These are phyloP conservation scores for Straminergon stramineum DNA, from an alignment of 225 moss, liverwort and hornwort genomes.

Conservation along the genomic window DNA sequence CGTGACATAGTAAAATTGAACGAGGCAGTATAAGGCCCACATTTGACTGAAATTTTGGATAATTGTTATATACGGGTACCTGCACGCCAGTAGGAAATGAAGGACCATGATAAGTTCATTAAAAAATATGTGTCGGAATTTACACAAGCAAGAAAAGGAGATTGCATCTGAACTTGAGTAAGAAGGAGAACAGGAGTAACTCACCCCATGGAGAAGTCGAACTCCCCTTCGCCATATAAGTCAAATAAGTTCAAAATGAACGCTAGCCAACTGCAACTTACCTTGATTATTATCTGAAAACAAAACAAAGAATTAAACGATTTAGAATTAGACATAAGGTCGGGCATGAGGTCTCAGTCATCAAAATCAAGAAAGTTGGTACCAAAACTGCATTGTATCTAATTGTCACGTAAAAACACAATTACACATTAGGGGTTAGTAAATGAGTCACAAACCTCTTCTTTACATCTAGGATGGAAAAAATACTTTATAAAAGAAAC, in stretches of 20 bases:
- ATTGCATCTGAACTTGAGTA: background rate
- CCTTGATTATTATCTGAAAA: conserved; percentile 84
- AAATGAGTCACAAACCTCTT: background rate
- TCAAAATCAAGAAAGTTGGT: background rate
- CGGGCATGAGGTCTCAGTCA: background rate
- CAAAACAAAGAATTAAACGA: background rate
- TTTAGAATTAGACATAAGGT: background rate
- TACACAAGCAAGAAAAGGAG: background rate
- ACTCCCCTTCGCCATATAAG: conserved; percentile 73
- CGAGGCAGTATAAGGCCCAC: conserved; percentile 94
- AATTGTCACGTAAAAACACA: background rate
- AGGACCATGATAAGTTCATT: background rate
- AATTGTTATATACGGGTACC: conserved; percentile 85
- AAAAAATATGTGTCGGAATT: background rate
- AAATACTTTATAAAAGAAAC: background rate
- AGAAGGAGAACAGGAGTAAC: background rate
- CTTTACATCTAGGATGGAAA: background rate
- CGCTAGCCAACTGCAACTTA: conserved; percentile 52
- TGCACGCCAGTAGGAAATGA: conserved; percentile 14
- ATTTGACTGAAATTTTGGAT: conserved; percentile 97
- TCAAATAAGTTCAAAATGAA: conserved; percentile 54
- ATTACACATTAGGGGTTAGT: background rate
- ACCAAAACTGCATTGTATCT: background rate
- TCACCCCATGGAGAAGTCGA: conserved; percentile 62
- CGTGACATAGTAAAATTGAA: conserved; percentile 86